Conservation (phyloP, 108 stramenopile species). For the Fistulifera pelliculosa region DNA sequence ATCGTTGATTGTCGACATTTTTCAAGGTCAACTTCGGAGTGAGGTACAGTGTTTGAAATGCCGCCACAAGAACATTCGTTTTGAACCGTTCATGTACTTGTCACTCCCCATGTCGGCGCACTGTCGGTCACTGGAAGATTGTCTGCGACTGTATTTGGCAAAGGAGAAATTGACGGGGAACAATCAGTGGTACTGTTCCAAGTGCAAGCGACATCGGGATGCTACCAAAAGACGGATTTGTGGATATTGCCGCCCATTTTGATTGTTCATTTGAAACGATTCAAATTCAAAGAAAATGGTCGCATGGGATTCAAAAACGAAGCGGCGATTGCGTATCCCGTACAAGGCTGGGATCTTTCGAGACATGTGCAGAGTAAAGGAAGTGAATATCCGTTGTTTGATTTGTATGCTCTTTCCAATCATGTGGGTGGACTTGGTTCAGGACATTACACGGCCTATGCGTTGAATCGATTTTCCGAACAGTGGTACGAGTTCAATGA, state of each 20-base stretch:
- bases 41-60: conserved; percentile 69
- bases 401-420: conserved; percentile 92
- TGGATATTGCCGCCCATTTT: conserved; percentile 90
- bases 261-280: conserved; percentile 92
- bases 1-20: conserved; percentile 86
- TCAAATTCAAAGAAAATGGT: conserved; percentile 54
- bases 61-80: conserved; percentile 64
- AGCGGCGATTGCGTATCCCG: conserved; percentile 39
- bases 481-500: conserved; percentile 85
- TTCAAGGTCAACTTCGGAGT: conserved; percentile 92
- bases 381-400: conserved; percentile 64
- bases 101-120: conserved; percentile 59
- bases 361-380: conserved; percentile 25
- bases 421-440: conserved; percentile 81
- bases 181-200: conserved; percentile 74
- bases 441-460: conserved; percentile 93
- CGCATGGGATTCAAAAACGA: conserved; percentile 63
- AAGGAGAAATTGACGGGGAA: conserved; percentile 67
- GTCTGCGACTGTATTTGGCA: conserved; percentile 58
- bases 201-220: conserved; percentile 71
- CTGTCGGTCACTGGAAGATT: conserved; percentile 55
- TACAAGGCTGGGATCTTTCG: conserved; percentile 59
- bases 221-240: conserved; percentile 81
- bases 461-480: conserved; percentile 68
- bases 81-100: conserved; percentile 95